A percentile compares a stretch with the other conserved stretches of the same genome.
Evolutionary conservation across 345 rosid genomes (phyloP).

Genomic region (Syzygium jambos): DNA sequence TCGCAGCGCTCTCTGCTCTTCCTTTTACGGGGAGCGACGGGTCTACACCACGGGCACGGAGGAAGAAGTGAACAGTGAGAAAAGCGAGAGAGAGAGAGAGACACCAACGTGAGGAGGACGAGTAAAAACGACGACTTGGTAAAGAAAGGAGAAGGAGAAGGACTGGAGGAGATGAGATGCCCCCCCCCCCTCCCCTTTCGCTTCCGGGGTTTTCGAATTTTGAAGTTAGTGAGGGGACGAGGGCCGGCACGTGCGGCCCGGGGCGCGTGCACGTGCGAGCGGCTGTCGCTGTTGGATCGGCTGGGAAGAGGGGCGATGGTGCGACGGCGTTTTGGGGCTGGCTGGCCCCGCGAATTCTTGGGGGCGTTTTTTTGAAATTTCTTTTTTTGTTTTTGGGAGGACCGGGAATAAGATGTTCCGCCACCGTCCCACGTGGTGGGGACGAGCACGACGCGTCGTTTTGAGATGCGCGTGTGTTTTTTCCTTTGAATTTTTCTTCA

Average conservation of each 20-base stretch:
- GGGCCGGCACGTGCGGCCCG: neutral
- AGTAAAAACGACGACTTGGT: neutral
- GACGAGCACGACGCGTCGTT: neutral
- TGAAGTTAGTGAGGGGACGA: neutral
- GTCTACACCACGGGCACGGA: neutral
- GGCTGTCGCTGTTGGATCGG: neutral
- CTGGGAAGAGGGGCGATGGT: neutral
- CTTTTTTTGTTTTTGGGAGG: neutral
- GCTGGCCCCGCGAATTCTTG: neutral
- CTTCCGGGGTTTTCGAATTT: constrained; percentile 1
- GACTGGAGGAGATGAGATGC: neutral
- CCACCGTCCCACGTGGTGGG: constrained; percentile 20
- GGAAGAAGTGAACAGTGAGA: neutral
- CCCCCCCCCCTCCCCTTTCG: neutral
- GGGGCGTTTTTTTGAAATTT: too few relatives aligned
- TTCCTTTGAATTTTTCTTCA: neutral
- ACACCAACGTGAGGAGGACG: neutral
- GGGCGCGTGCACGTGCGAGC: neutral
- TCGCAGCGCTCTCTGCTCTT: neutral
- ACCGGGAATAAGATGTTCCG: neutral
- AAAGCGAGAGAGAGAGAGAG: neutral
- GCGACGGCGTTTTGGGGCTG: neutral
- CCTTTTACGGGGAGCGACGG: neutral
- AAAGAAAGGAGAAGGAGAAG: too few relatives aligned
- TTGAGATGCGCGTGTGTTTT: neutral